Conservation (phyloP, 2,329 filamentous ascomycete genomes). For the Cercospora sp. region DNA sequence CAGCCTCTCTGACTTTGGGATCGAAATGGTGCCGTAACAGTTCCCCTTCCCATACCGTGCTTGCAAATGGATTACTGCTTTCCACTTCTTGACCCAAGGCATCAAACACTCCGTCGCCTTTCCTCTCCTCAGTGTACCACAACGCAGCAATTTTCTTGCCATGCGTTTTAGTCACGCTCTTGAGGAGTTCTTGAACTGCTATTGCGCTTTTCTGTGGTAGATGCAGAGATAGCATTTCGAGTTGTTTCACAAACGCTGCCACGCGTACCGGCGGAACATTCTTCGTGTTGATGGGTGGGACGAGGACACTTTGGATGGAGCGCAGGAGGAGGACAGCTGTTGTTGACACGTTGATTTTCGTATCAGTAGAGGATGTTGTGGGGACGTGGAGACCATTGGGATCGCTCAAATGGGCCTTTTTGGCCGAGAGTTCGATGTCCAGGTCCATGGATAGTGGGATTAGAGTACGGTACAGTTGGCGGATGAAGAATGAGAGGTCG, state of each 20-base stretch:
- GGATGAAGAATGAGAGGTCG: slow-evolving; percentile 93
- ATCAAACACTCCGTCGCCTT: slow-evolving; percentile 85
- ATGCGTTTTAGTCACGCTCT: slow-evolving; percentile 77
- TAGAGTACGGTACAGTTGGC: slow-evolving; percentile 85
- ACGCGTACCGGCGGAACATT: slow-evolving; percentile 77
- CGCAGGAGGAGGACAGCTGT: slow-evolving; percentile 89
- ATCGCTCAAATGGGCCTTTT: slow-evolving; percentile 64
- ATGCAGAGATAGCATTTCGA: slow-evolving; percentile 79
- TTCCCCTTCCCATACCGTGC: slow-evolving; percentile 92
- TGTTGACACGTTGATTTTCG: slow-evolving; percentile 90
- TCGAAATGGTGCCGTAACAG: slow-evolving; percentile 81
- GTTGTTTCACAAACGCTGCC: slow-evolving; percentile 90
- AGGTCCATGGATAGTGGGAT: slow-evolving; percentile 76
- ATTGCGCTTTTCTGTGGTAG: slow-evolving; percentile 85
- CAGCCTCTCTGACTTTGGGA: slow-evolving; percentile 74
- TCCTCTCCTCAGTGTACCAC: slow-evolving; percentile 92
- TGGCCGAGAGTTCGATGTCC: slow-evolving; percentile 79
- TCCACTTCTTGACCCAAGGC: slow-evolving; percentile 72
- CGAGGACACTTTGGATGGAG: slow-evolving; percentile 76
- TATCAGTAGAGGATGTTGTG: slow-evolving; percentile 37
- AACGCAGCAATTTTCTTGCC: slow-evolving; percentile 78
- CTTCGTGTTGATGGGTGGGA: slow-evolving; percentile 72
- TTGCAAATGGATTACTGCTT: slow-evolving; percentile 84
- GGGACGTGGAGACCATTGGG: slow-evolving; percentile 57
- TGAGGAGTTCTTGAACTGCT: slow-evolving; percentile 75